Evolutionary conservation across 768 basidiomycete genomes (phyloP), one percentile per base, ranked within the genome.

Genomic region (Suillus paluster): DNA sequence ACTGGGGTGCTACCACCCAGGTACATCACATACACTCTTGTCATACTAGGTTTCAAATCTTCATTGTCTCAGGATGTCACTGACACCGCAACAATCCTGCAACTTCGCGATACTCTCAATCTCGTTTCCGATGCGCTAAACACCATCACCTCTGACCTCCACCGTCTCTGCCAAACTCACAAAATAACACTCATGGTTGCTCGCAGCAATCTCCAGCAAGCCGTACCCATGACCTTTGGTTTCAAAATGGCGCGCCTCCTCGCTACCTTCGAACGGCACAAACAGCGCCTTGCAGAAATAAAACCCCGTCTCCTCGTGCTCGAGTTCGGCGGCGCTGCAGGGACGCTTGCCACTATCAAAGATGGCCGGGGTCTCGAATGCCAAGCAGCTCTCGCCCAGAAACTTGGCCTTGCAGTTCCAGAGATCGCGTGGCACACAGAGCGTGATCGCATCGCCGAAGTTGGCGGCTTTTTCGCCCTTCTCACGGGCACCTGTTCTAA

Each of bases 1-100:
- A 83, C 65, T 83, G 80, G 69, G 82, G 81, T 34, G 79, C 80
- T 5, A 82, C 81, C 4, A 83, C 81, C 19, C 82, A 83, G 75
- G 82, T 80, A 49, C 57, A 67, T 61, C 8, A 9, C 14, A 61
- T 41, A 21, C 17, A 23, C 39, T 46, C 44, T 49, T 36, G 17
- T 21, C n/a, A 59, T 60, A 39, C 44, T n/a, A 21, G 34, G 45
- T 54, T 60, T 45, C 50, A 42, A 45, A 53, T 33, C 21, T 53
- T 52, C 19, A 57, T 61, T 38, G 54, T 60, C 66, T 46, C 49
- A 82, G 82, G 81, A 83, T 63, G 79, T 83, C 4, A 81, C 79
- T n/a, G 81, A 82, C 44, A 83, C 81, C 6, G 73, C 80, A 8
- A 81, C 80, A 1, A 65, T 80, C 46, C 72, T 81, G 8, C 81